Evolutionary conservation across 1,284 basidiomycete species (phyloP), one percentile per base, ranked within the genome.

Genomic region (Mycena citricolor): DNA sequence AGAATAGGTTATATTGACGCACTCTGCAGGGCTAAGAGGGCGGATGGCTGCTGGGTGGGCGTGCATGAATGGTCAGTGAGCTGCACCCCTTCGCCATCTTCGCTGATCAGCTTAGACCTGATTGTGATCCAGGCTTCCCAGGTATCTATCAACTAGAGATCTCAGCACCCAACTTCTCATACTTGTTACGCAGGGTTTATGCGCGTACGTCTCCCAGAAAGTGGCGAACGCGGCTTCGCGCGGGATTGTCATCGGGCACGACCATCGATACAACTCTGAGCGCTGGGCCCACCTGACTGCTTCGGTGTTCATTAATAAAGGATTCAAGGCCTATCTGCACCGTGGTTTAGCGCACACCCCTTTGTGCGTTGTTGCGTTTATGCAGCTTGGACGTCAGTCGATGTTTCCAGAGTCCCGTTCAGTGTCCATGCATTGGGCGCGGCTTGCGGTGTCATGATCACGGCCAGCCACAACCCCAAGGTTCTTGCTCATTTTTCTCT

Each of bases 381-480:
- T 23, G 21, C 14, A 5, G 8, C 10, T 25, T 6, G 36, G 23
- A 10, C 31, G 32, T 40, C n/a, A 28, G 44, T 24, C 20, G 28
- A 33, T 22, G 17, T 26, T 21, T 39, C 3, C 46, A 87, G 85
- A 59, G 84, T 92, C 6, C 90, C 90, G 0, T 92, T 90, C 61
- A 76, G 77, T 24, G 76, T 91, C 12, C 81, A 79, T 54, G 69
- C 62, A 37, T 59, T 90, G 29, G 67, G 68, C 14, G 87, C 90
- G 6, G 83, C 83, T 3, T 86, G 84, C 45, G 90, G 90, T 20
- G 79, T 93, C 4, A 93, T 93, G 90, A 86, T 93, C 42, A 93
- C 90, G 51, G 89, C 89, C 5, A 88, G 85, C 50, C 88, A 91
- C 56, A 91, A 91, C 58, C 89, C 89, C 0, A 90, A 89, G 77